These are phyloP conservation scores for Eleusine indica DNA, from an alignment of 176 grass and related monocot species.

Conservation along the genomic window DNA sequence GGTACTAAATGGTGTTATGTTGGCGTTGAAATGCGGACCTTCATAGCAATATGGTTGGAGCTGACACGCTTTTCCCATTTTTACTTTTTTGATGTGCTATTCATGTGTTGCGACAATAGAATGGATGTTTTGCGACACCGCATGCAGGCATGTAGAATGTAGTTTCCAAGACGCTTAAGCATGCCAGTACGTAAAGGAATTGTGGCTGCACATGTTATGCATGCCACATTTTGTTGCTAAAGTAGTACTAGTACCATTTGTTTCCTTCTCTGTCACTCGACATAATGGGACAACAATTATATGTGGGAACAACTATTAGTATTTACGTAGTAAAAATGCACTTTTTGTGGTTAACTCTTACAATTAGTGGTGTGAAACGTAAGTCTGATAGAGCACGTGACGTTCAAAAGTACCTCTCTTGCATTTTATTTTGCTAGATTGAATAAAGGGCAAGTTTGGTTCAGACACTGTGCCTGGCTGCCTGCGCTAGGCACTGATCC, in stretches of 20 bases:
- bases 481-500: no score
- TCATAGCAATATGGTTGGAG: background rate
- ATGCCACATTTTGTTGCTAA: background rate
- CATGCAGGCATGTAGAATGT: background rate
- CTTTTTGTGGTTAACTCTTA: background rate
- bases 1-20: background rate
- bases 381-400: background rate
- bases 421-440: background rate
- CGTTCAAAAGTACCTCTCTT: background rate
- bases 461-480: no score
- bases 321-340: background rate
- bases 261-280: background rate
- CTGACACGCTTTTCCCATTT: background rate
- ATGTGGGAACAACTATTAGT: background rate
- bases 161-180: background rate
- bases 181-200: background rate
- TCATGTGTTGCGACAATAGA: background rate
- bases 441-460: background rate
- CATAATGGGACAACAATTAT: background rate
- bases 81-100: background rate
- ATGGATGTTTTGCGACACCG: background rate
- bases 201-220: background rate
- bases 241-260: background rate
- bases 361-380: background rate
- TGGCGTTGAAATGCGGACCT: background rate